Conservation (phyloP, 2,329 filamentous ascomycete species). For the Sphaerostilbella broomeana region DNA sequence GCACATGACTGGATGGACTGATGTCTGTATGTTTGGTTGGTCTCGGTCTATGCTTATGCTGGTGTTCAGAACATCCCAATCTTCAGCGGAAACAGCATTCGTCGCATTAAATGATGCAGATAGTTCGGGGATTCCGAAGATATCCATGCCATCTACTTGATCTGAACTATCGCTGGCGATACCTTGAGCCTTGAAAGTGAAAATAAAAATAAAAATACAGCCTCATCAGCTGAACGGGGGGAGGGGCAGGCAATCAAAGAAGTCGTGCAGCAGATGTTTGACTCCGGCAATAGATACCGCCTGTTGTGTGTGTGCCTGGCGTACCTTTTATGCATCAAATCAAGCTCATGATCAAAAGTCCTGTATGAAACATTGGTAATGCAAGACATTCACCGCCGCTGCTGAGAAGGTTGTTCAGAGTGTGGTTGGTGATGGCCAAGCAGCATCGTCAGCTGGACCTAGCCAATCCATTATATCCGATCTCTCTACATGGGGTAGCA, state of each 20-base stretch:
- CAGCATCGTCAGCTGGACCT: neutral
- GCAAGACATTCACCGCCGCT: conserved; percentile 8
- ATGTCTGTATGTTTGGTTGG: no score
- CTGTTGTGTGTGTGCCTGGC: conserved; percentile 1
- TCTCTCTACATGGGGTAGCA: conserved; percentile 5
- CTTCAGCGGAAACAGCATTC: neutral
- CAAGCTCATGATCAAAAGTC: neutral
- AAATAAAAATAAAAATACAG: no score
- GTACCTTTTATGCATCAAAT: conserved; percentile 10
- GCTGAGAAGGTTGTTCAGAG: neutral
- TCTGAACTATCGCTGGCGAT: no score
- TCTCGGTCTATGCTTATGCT: neutral
- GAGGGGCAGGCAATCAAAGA: neutral
- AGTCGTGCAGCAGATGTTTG: neutral
- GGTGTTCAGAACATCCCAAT: neutral
- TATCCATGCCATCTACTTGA: no score
- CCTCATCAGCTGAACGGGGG: no score
- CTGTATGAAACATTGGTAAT: conserved; percentile 8
- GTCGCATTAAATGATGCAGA: no score
- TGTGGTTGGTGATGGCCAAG: neutral
- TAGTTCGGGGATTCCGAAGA: no score
- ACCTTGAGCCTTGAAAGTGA: no score
- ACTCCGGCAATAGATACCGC: conserved; percentile 9
- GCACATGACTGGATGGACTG: neutral
- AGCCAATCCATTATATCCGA: conserved; percentile 4